Conservation (phyloP, 2,329 filamentous ascomycete genomes). For the Drechslera avenae region DNA sequence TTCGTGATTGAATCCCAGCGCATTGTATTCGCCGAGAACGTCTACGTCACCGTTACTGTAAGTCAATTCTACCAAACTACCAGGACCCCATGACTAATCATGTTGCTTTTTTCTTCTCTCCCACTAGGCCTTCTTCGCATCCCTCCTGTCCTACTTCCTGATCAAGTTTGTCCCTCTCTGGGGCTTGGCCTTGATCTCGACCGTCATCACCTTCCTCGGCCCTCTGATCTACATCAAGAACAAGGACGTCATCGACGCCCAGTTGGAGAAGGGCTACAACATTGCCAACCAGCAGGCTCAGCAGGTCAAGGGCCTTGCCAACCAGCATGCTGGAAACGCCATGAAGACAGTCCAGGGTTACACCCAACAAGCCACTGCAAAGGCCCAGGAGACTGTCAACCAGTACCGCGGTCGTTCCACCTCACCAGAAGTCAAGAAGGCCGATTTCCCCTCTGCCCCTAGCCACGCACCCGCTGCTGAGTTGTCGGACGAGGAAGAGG, state of each 20-base stretch:
- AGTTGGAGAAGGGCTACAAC: slow-evolving; percentile 60
- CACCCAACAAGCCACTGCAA: slow-evolving; percentile 64
- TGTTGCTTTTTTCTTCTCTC: no score
- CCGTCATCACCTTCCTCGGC: slow-evolving; percentile 61
- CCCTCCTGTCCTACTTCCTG: slow-evolving; percentile 66
- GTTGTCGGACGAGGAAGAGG: slow-evolving; percentile 13
- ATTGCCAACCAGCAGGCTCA: slow-evolving; percentile 63
- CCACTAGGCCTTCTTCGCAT: slow-evolving; percentile 65
- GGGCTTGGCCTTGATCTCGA: slow-evolving; percentile 64
- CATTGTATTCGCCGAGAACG: slow-evolving; percentile 69
- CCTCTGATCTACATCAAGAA: slow-evolving; percentile 69
- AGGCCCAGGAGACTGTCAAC: slow-evolving; percentile 60
- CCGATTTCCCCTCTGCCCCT: slow-evolving; percentile 24
- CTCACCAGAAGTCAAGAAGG: slow-evolving; percentile 40
- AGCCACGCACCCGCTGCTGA: slow-evolving; percentile 19
- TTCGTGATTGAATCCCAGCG: slow-evolving; percentile 71
- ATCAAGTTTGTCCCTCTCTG: slow-evolving; percentile 70
- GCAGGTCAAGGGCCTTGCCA: slow-evolving; percentile 65
- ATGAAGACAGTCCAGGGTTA: slow-evolving; percentile 63
- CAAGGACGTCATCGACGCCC: slow-evolving; percentile 66
- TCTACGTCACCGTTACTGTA: slow-evolving; percentile 64
- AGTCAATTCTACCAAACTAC: slow-evolving; percentile 32
- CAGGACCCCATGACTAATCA: slow-evolving; percentile 7
- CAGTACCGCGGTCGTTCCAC: slow-evolving; percentile 47
- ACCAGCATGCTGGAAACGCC: slow-evolving; percentile 64